phyloP scores from a whole-genome alignment of 352 stramenopile species.

The Phytophthora cactorum region DNA sequence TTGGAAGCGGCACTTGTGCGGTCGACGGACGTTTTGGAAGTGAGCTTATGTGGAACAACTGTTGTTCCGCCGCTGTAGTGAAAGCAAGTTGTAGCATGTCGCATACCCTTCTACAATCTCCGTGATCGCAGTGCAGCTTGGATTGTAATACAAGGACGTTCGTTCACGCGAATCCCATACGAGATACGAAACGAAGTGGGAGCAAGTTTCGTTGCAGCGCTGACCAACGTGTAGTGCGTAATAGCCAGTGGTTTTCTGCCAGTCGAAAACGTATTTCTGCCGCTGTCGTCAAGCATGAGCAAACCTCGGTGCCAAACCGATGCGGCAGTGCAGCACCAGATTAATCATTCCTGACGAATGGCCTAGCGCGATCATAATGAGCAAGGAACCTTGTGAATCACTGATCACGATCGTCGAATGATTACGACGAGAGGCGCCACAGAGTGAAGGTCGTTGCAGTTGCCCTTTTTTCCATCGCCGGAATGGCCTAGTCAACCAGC shows the following conservation, averaged over 20 bases:
- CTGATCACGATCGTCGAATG: conserved; percentile 10
- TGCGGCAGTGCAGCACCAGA: no score
- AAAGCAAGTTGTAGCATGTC: conserved; percentile 3
- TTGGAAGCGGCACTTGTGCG: conserved; percentile 7
- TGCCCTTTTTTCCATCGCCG: conserved; percentile 21
- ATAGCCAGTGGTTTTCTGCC: no score
- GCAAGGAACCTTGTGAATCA: no score
- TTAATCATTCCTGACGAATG: no score
- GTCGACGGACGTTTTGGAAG: conserved; percentile 18
- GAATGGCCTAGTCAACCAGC: neutral
- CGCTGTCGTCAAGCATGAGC: no score
- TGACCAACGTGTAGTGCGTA: no score
- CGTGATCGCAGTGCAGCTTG: conserved; percentile 19
- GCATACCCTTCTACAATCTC: neutral
- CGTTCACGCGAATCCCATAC: conserved; percentile 11
- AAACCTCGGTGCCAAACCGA: no score
- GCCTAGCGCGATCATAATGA: no score
- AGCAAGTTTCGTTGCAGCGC: no score
- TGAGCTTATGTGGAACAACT: conserved; percentile 8
- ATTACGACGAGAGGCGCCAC: conserved; percentile 5
- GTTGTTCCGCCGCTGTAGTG: conserved; percentile 22
- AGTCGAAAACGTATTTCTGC: no score
- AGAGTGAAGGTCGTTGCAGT: conserved; percentile 35
- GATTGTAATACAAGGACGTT: conserved; percentile 14
- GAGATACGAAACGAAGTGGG: conserved; percentile 6